phyloP scores from a whole-genome alignment of 2,329 filamentous ascomycete genomes.

The Trichophyton simii region DNA sequence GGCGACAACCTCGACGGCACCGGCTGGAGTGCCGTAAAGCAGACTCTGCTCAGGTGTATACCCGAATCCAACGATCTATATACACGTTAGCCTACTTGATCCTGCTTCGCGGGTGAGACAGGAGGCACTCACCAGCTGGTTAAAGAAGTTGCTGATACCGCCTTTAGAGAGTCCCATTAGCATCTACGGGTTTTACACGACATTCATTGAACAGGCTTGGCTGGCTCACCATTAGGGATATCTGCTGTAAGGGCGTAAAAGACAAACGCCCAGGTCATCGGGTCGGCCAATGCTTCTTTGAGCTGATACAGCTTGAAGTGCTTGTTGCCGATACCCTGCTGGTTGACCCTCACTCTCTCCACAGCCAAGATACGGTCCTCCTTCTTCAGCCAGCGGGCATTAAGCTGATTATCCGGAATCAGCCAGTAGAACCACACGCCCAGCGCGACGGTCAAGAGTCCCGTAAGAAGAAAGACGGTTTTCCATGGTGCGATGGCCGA shows the following conservation, averaged over 20 bases:
- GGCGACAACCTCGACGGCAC: slow-evolving; percentile 50
- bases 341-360: slow-evolving; percentile 59
- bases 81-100: background rate
- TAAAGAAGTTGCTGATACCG: slow-evolving; percentile 47
- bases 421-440: slow-evolving; percentile 40
- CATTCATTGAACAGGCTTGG: no score
- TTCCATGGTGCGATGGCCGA: slow-evolving; percentile 53
- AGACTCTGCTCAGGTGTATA: slow-evolving; percentile 51
- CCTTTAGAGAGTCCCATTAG: slow-evolving; percentile 27
- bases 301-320: slow-evolving; percentile 58
- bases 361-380: slow-evolving; percentile 56
- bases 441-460: slow-evolving; percentile 39
- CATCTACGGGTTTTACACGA: background rate
- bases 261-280: slow-evolving; percentile 48
- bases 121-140: slow-evolving; percentile 29
- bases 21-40: slow-evolving; percentile 53
- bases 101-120: no score
- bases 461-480: slow-evolving; percentile 45
- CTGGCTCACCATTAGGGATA: slow-evolving; percentile 42
- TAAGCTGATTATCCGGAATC: slow-evolving; percentile 49
- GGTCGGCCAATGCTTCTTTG: slow-evolving; percentile 45
- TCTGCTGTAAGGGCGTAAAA: slow-evolving; percentile 45
- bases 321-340: slow-evolving; percentile 61
- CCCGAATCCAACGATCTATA: slow-evolving; percentile 48
- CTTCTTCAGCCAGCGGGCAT: slow-evolving; percentile 50